Percentiles rank a stretch among this genome's conserved stretches.
Conservation (phyloP, 371 early-diverging fungal species). For the Nematocida ironsii region DNA sequence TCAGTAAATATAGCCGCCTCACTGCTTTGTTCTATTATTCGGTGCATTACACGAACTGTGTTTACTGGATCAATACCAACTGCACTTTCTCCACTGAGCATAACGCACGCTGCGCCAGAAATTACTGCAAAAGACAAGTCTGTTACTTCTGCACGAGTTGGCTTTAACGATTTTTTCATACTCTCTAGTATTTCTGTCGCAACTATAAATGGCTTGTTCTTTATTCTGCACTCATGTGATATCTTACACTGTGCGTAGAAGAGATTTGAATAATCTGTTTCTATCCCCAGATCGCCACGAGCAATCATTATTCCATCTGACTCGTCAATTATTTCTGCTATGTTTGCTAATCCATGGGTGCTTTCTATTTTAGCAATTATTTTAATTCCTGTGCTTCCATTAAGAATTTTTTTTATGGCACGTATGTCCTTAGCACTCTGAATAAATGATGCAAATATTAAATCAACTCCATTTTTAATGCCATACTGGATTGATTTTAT, state of each 20-base stretch:
- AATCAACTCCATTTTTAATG: constrained; percentile 83
- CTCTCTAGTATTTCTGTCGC: constrained; percentile 98
- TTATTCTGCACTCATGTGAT: constrained; percentile 82
- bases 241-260: constrained; percentile 92
- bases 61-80: constrained; percentile 78
- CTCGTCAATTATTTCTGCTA: constrained; percentile 85
- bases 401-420: constrained; percentile 74
- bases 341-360: constrained; percentile 85
- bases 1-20: not conserved
- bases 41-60: constrained; percentile 61
- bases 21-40: not conserved
- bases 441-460: constrained; percentile 92
- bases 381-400: constrained; percentile 73
- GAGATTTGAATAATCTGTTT: constrained; percentile 83
- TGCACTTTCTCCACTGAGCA: constrained; percentile 96
- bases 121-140: constrained; percentile 94
- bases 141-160: constrained; percentile 94
- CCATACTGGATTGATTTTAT: constrained; percentile 82
- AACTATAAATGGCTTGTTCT: constrained; percentile 85
- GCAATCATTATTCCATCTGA: constrained; percentile 98
- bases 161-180: constrained; percentile 85
- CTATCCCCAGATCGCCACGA: constrained; percentile 91
- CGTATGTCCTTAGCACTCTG: constrained; percentile 80
- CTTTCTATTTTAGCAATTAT: constrained; percentile 76
- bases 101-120: constrained; percentile 93